A percentile compares a stretch with the other conserved stretches of the same genome.
Conservation (phyloP, 495 filamentous ascomycete genomes). For the Sordaria brevicollis region DNA sequence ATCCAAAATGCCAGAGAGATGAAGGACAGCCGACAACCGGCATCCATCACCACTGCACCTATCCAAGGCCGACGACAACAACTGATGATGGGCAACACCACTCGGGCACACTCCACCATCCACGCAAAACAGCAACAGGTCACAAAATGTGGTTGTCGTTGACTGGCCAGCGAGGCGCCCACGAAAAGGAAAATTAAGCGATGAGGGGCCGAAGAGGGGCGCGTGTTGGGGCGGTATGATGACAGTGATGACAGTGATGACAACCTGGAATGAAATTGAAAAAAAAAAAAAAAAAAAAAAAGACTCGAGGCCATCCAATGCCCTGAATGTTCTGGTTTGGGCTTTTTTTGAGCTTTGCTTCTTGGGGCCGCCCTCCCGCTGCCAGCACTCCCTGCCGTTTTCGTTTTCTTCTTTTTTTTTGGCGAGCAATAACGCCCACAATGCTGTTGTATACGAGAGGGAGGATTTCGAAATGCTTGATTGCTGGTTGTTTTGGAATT, state of each 20-base stretch:
- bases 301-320: neutral
- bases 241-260: neutral
- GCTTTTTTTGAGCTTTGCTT: neutral
- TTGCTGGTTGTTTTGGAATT: neutral
- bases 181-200: neutral
- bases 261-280: neutral
- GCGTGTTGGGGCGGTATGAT: neutral
- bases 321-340: neutral
- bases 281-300: neutral
- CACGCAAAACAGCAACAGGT: neutral
- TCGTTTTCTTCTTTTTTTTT: too few relatives aligned
- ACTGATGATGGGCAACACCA: neutral
- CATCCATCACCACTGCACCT: too few relatives aligned
- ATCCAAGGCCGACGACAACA: neutral
- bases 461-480: neutral
- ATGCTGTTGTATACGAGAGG: neutral
- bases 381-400: neutral
- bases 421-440: neutral
- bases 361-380: neutral
- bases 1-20: neutral
- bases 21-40: neutral
- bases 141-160: constrained; percentile 14
- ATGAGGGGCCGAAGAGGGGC: neutral
- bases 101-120: neutral
- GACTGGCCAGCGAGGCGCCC: constrained; percentile 16